These are phyloP conservation scores for Mortierella sp. DNA, from an alignment of 371 early-diverging fungal genomes.

Conservation along the genomic window DNA sequence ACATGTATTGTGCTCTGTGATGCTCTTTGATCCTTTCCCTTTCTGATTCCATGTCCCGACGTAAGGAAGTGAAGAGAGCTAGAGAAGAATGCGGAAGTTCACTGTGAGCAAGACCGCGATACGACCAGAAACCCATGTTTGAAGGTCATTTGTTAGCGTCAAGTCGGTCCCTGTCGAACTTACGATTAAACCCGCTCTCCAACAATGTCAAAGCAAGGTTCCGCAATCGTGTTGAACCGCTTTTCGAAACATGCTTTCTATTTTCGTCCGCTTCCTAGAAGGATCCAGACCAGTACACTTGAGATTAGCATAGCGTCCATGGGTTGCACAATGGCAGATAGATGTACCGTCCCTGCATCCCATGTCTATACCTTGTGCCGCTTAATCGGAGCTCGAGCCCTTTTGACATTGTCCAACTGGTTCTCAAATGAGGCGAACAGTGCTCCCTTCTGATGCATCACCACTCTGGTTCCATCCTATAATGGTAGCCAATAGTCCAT, in stretches of 20 bases:
- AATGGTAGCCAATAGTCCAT: not conserved
- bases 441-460: constrained; percentile 44
- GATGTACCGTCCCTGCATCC: not conserved
- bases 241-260: constrained; percentile 29
- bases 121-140: not conserved
- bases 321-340: too few species aligned
- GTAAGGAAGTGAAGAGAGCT: constrained; percentile 68
- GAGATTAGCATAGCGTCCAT: not conserved
- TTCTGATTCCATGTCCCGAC: constrained; percentile 71
- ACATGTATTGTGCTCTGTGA: constrained; percentile 56
- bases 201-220: constrained; percentile 56
- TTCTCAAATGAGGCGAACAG: constrained; percentile 40
- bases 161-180: not conserved
- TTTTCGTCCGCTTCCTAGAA: constrained; percentile 32
- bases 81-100: constrained; percentile 3
- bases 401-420: constrained; percentile 44
- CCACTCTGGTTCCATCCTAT: constrained; percentile 43
- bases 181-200: constrained; percentile 74
- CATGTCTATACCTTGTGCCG: constrained; percentile 34
- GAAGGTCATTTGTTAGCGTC: not conserved
- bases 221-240: constrained; percentile 19
- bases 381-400: constrained; percentile 22
- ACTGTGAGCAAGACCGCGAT: not conserved
- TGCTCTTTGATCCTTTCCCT: constrained; percentile 62
- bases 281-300: too few species aligned